Base-by-base conservation (phyloP, 1,284 basidiomycete genomes). In the Anthracocystis setariae region DNA sequence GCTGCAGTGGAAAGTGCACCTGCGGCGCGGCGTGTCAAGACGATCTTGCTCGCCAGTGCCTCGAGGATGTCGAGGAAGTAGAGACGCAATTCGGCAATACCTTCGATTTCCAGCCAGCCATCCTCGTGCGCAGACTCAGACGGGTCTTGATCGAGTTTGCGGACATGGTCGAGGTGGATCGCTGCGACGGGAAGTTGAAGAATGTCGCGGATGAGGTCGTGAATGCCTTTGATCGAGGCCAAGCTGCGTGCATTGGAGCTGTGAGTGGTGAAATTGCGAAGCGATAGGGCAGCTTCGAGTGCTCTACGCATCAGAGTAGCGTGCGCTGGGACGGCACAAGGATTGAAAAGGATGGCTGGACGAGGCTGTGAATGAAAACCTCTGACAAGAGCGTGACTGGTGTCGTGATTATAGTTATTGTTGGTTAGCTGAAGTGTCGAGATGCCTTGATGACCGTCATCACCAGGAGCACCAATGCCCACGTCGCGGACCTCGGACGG, bases 11-110 rank as follows among this genome's bases (percentile, higher is more conserved):
- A 27, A 17, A 40, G 9, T 7, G 21, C 15, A 37, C 33, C 46
- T 24, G 64, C 27, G 10, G 72, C 71, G 25, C 78, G 67, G 20
- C 74, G 69, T 39, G 66, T 68, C 12, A 79, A 37, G 3, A 55
- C 25, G 10, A 78, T 40, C 25, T 45, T 67, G 8, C 56, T 39
- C 8, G 73, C 65, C 8, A 79, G 44, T 2, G 62, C 49, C 38
- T 82, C 80, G 45, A 80, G 72, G 7, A 82, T 62, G 44, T 80
- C 80, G 35, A 82, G 73, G 45, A 76, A 61, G 52, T 82, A 69
- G 20, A 73, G 53, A n/a, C 73, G 76, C 18, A 80, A 48, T 53
- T 82, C 80, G 35, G 50, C 38, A n/a, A 78, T 49, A 21, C 75
- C 77, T 44, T 77, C 73, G 12, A 76, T 29, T 40, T 77, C 77